A percentile compares a stretch with the other conserved stretches of the same genome.
Conservation (phyloP, 495 filamentous ascomycete species). For the Margaritispora aquatica region DNA sequence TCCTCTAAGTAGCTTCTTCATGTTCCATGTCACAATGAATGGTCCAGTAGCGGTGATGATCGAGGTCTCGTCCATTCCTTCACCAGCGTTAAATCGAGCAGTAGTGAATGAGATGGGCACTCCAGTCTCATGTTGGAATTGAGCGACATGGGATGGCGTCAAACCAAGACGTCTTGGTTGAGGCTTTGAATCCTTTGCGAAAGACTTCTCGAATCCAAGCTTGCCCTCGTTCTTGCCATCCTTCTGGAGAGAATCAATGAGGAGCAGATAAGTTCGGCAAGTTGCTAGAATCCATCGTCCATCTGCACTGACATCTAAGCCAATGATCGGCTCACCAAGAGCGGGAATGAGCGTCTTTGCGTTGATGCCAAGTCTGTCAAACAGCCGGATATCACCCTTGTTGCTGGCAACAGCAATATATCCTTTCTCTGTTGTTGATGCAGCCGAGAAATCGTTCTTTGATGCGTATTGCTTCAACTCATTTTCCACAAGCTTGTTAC, state of each 20-base stretch:
- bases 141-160: conserved; percentile 83
- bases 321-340: conserved; percentile 90
- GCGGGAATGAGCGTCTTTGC: conserved; percentile 96
- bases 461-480: conserved; percentile 91
- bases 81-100: conserved; percentile 90
- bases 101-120: conserved; percentile 79
- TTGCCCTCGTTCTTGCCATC: conserved; percentile 95
- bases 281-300: conserved; percentile 94
- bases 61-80: conserved; percentile 72
- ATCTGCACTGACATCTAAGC: conserved; percentile 89
- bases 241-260: conserved; percentile 87
- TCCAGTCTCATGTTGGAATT: conserved; percentile 94
- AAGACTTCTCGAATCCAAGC: conserved; percentile 91
- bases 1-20: conserved; percentile 77
- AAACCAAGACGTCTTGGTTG: conserved; percentile 86
- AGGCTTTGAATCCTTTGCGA: conserved; percentile 87
- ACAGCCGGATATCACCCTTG: conserved; percentile 96
- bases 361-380: conserved; percentile 93
- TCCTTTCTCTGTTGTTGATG: conserved; percentile 91
- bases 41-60: conserved; percentile 97
- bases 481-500: conserved; percentile 87
- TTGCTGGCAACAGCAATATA: conserved; percentile 95
- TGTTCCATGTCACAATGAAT: conserved; percentile 93
- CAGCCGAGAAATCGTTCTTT: conserved; percentile 93
- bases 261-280: conserved; percentile 88